Evolutionary conservation across 176 grass and related monocot genomes (phyloP).

Genomic region (Oryza meridionalis): DNA sequence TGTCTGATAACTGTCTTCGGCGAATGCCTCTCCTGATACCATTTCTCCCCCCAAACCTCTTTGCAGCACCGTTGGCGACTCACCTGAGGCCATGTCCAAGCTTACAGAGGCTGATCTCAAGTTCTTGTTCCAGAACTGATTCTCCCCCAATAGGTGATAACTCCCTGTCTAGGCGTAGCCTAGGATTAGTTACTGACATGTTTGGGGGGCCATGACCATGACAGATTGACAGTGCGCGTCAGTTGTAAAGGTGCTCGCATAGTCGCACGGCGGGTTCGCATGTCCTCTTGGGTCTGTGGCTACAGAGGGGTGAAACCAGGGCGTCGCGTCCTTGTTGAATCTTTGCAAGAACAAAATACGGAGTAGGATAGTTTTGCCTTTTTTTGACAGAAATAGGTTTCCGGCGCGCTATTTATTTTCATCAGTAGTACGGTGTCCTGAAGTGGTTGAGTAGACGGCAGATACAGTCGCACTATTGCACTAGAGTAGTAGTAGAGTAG

Average conservation of each 20-base stretch:
- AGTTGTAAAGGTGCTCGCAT: background rate
- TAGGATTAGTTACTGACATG: background rate
- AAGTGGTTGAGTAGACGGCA: too few relatives aligned
- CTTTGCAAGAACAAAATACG: background rate
- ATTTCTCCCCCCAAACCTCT: background rate
- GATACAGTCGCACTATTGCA: too few relatives aligned
- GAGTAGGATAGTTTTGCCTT: background rate
- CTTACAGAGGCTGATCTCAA: constrained; percentile 72
- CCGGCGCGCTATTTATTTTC: background rate
- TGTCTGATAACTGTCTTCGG: background rate
- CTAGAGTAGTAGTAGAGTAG: too few relatives aligned
- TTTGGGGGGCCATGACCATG: constrained; percentile 2
- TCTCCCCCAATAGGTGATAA: background rate
- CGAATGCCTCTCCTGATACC: constrained; percentile 17
- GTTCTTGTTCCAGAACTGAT: constrained; percentile 78
- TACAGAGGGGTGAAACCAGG: too few relatives aligned
- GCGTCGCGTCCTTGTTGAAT: background rate
- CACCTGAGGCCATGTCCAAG: constrained; percentile 76
- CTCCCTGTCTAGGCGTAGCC: background rate
- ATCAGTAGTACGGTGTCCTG: background rate
- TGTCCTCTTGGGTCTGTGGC: background rate
- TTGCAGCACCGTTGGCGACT: constrained; percentile 72
- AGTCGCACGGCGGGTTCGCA: background rate
- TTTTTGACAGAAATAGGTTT: background rate
- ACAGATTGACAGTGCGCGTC: background rate